Percentiles rank a stretch among this genome's conserved stretches.
phyloP scores from a whole-genome alignment of 495 filamentous ascomycete genomes.

The Hyaloscypha finlandica region DNA sequence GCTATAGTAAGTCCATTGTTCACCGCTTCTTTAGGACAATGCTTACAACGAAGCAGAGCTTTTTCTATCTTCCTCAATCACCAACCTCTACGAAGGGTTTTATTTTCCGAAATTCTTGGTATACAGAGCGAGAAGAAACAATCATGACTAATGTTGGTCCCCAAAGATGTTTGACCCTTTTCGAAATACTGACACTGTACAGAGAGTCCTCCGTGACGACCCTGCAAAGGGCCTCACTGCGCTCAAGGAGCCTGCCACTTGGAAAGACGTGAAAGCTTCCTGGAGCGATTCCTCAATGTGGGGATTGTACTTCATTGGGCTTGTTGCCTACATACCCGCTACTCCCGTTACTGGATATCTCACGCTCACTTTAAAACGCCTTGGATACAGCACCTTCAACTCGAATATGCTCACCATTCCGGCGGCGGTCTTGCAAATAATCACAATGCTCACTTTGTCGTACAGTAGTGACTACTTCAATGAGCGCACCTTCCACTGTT shows the following conservation, averaged over 20 bases:
- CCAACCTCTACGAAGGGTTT: conserved; percentile 53
- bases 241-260: conserved; percentile 37
- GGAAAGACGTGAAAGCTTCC: conserved; percentile 36
- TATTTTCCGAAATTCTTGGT: conserved; percentile 53
- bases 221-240: conserved; percentile 51
- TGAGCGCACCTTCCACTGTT: conserved; percentile 47
- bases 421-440: conserved; percentile 43
- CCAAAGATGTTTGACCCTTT: neutral
- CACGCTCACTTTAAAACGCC: conserved; percentile 41
- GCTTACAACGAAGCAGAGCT: conserved; percentile 19
- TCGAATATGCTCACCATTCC: conserved; percentile 50
- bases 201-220: conserved; percentile 49
- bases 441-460: conserved; percentile 45
- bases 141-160: conserved; percentile 47
- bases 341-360: conserved; percentile 45
- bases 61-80: conserved; percentile 45
- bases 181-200: conserved; percentile 33
- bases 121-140: conserved; percentile 50
- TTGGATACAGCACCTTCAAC: conserved; percentile 49
- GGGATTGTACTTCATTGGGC: conserved; percentile 48
- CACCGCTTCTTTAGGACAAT: neutral
- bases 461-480: conserved; percentile 46
- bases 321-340: conserved; percentile 50
- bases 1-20: conserved; percentile 27
- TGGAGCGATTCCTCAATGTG: conserved; percentile 43